A percentile compares a stretch with the other conserved stretches of the same genome.
These are phyloP conservation scores for Helicocarpus griseus DNA, from an alignment of 2,329 filamentous ascomycete genomes.

Conservation along the genomic window DNA sequence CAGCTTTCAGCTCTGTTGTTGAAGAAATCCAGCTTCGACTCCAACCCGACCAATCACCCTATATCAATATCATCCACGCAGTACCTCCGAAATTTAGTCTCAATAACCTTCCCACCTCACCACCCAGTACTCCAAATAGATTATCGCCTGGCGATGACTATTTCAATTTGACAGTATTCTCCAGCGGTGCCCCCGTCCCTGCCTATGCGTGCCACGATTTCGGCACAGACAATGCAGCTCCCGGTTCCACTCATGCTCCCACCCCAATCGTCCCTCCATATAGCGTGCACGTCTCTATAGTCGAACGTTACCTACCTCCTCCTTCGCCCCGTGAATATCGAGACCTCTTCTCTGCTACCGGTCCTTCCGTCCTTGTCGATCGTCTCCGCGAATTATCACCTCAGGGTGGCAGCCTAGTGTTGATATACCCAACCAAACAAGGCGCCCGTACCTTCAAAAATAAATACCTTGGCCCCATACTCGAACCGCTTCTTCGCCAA, in stretches of 20 bases:
- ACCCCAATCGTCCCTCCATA: slow-evolving; percentile 50
- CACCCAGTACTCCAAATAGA: slow-evolving; percentile 47
- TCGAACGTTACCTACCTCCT: slow-evolving; percentile 58
- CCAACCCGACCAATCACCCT: slow-evolving; percentile 42
- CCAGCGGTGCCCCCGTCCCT: slow-evolving; percentile 50
- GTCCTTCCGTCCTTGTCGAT: slow-evolving; percentile 51
- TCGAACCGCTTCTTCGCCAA: slow-evolving; percentile 51
- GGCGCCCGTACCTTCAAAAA: slow-evolving; percentile 50
- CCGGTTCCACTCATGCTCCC: slow-evolving; percentile 37
- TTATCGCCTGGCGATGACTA: slow-evolving; percentile 47
- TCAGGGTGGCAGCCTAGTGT: slow-evolving; percentile 47
- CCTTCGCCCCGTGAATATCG: slow-evolving; percentile 48
- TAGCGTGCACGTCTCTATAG: slow-evolving; percentile 50
- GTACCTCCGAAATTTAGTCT: slow-evolving; percentile 54
- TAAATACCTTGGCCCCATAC: slow-evolving; percentile 50
- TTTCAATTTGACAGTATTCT: slow-evolving; percentile 53
- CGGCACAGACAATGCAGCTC: slow-evolving; percentile 22
- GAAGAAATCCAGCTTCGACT: slow-evolving; percentile 45
- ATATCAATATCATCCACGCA: slow-evolving; percentile 56
- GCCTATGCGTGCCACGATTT: slow-evolving; percentile 45
- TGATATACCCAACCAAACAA: slow-evolving; percentile 52
- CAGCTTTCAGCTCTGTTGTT: slow-evolving; percentile 46
- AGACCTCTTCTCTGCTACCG: slow-evolving; percentile 46
- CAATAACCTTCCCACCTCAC: slow-evolving; percentile 53
- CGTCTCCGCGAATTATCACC: slow-evolving; percentile 51